phyloP scores from a whole-genome alignment of 2,329 filamentous ascomycete genomes.

The Fusarium neocosmosporiellum region DNA sequence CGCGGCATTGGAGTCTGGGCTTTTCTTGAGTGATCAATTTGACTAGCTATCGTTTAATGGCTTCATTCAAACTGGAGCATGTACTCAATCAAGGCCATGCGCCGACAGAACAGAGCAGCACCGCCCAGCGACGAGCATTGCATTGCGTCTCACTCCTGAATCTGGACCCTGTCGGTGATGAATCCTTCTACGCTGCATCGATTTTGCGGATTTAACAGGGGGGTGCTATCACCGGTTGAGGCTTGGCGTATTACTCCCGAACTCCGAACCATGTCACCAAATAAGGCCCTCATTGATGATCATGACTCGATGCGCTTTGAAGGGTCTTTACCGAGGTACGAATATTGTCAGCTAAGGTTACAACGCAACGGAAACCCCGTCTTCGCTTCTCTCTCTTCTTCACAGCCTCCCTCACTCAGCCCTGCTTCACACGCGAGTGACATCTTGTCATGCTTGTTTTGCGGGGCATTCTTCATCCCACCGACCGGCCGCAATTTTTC shows the following conservation, averaged over 20 bases:
- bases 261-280: background rate
- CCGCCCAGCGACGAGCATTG: background rate
- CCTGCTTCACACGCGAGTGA: background rate
- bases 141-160: background rate
- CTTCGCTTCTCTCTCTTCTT: background rate
- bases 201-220: background rate
- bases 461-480: background rate
- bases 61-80: background rate
- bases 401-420: background rate
- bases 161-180: background rate
- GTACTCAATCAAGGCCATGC: background rate
- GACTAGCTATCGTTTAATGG: background rate
- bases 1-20: background rate
- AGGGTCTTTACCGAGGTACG: background rate
- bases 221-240: background rate
- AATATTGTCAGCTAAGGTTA: background rate
- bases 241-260: background rate
- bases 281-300: background rate
- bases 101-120: background rate
- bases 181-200: background rate
- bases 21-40: background rate
- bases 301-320: background rate
- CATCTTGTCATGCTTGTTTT: background rate
- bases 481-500: background rate
- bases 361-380: background rate